phyloP scores from a whole-genome alignment of 1,284 basidiomycete genomes.

The Erythrobasidium hasegawianum region DNA sequence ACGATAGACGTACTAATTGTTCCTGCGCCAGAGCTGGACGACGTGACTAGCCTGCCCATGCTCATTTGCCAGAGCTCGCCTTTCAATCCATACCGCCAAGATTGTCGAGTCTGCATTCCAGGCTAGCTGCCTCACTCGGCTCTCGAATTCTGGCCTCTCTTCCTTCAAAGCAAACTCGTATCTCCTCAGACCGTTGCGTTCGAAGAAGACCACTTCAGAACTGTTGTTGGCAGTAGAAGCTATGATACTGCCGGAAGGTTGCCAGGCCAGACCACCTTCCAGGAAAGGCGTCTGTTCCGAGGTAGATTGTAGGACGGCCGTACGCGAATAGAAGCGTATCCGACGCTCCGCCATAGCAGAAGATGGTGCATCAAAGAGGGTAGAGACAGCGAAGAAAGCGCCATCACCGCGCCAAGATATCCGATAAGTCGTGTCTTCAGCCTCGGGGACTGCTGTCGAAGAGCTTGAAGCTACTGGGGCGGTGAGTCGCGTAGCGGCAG shows the following conservation, averaged over 20 bases:
- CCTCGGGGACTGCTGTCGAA: constrained; percentile 52
- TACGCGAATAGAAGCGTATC: constrained; percentile 75
- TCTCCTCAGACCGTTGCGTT: constrained; percentile 87
- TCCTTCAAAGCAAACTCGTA: constrained; percentile 77
- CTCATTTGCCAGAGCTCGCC: constrained; percentile 60
- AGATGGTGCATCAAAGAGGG: constrained; percentile 3
- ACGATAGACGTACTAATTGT: constrained; percentile 74
- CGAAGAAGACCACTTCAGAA: constrained; percentile 79
- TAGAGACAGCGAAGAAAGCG: constrained; percentile 77
- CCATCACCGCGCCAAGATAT: constrained; percentile 94
- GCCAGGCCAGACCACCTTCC: constrained; percentile 76
- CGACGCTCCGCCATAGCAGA: constrained; percentile 58
- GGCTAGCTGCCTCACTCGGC: constrained; percentile 66
- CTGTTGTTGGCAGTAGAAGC: constrained; percentile 64
- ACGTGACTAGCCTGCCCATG: constrained; percentile 52
- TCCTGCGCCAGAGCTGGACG: constrained; percentile 93
- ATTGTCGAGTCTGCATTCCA: constrained; percentile 91
- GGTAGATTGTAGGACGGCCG: constrained; percentile 74
- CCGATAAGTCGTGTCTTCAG: constrained; percentile 64
- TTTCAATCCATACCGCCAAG: constrained; percentile 77
- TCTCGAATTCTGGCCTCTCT: constrained; percentile 55
- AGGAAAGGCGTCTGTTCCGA: constrained; percentile 78
- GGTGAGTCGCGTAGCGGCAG: constrained; percentile 50
- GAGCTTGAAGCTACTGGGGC: constrained; percentile 38
- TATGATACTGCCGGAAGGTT: constrained; percentile 80